These are phyloP conservation scores for Xenosphaeropsis pyriputrescens DNA, from an alignment of 2,329 filamentous ascomycete species.

Conservation along the genomic window DNA sequence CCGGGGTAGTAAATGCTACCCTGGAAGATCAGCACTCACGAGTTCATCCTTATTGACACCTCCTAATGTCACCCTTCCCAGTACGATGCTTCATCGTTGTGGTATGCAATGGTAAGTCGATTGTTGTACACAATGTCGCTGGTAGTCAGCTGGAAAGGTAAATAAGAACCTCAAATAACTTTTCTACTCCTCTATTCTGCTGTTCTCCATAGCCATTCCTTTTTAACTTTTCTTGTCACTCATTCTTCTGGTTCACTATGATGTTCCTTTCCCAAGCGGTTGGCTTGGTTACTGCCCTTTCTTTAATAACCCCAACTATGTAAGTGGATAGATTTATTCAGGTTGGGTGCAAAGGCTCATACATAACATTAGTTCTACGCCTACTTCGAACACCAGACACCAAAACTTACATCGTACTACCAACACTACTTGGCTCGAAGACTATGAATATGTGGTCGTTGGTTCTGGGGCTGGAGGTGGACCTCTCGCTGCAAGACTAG, in stretches of 20 bases:
- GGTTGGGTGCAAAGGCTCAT: not conserved
- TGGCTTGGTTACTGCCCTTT: not conserved
- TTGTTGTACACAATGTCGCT: too few relatives aligned
- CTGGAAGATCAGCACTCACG: too few relatives aligned
- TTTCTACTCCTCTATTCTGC: not conserved
- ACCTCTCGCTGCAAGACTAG: slow-evolving; percentile 32
- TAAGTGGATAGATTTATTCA: not conserved
- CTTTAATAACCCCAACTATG: not conserved
- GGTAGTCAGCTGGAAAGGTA: too few relatives aligned
- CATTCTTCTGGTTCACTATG: not conserved
- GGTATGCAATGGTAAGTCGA: too few relatives aligned
- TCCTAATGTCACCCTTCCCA: too few relatives aligned
- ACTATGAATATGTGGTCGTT: slow-evolving; percentile 38
- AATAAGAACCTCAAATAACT: too few relatives aligned
- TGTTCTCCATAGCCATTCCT: not conserved
- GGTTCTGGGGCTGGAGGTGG: slow-evolving; percentile 35
- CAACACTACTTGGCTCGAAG: not conserved
- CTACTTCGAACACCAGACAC: too few relatives aligned
- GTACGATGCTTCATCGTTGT: too few relatives aligned
- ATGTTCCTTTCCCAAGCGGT: not conserved
- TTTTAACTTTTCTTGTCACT: not conserved
- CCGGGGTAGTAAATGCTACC: too few relatives aligned
- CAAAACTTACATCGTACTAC: not conserved
- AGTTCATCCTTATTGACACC: too few relatives aligned
- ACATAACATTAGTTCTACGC: too few relatives aligned